Evolutionary conservation across 2,329 filamentous ascomycete genomes (phyloP).

Genomic region (Myriosclerotinia curreyana): DNA sequence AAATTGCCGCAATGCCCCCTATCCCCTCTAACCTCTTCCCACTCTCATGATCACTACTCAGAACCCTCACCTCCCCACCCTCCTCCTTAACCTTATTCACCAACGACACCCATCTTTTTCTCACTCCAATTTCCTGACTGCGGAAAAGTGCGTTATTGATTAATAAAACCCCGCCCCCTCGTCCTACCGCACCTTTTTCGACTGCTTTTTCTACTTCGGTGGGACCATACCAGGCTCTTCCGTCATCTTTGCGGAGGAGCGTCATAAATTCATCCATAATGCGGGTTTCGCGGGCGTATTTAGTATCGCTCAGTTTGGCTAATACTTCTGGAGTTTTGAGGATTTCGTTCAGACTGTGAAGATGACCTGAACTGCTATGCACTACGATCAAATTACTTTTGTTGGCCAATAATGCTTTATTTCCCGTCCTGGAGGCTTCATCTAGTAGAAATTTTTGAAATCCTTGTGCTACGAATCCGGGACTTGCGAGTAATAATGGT

Average conservation of each 20-base stretch:
- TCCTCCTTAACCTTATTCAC: slow-evolving; percentile 86
- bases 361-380: slow-evolving; percentile 79
- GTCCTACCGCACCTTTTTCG: slow-evolving; percentile 81
- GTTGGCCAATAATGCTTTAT: slow-evolving; percentile 67
- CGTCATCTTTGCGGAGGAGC: slow-evolving; percentile 77
- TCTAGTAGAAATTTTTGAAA: slow-evolving; percentile 76
- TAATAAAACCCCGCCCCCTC: slow-evolving; percentile 78
- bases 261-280: slow-evolving; percentile 82
- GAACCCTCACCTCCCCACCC: slow-evolving; percentile 82
- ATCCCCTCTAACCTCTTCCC: slow-evolving; percentile 79
- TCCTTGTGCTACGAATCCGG: slow-evolving; percentile 78
- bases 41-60: slow-evolving; percentile 93
- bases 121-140: slow-evolving; percentile 70
- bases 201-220: slow-evolving; percentile 79
- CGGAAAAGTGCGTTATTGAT: slow-evolving; percentile 87
- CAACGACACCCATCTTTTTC: slow-evolving; percentile 77
- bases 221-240: slow-evolving; percentile 85
- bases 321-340: slow-evolving; percentile 77
- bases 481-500: slow-evolving; percentile 80
- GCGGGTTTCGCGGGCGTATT: slow-evolving; percentile 78
- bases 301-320: slow-evolving; percentile 76
- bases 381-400: slow-evolving; percentile 67
- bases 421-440: slow-evolving; percentile 54
- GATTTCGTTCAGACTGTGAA: slow-evolving; percentile 85
- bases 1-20: slow-evolving; percentile 82